A percentile compares a stretch with the other conserved stretches of the same genome.
Evolutionary conservation across 2,329 filamentous ascomycete genomes (phyloP).

Genomic region (Fusarium penzigii): DNA sequence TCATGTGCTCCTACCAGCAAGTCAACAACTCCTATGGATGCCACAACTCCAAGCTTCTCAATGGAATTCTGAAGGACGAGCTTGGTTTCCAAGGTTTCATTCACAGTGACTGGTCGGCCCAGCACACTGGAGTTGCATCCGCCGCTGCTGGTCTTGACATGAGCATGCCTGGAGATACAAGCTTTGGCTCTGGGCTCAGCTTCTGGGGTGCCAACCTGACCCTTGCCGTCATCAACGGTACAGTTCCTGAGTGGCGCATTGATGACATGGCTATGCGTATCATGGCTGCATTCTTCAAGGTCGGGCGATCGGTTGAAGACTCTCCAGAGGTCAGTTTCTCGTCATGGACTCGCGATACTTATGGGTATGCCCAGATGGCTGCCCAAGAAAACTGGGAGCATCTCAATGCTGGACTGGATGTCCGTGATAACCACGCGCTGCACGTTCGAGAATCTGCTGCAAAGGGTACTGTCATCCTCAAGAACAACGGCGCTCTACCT

Average conservation of each 20-base stretch:
- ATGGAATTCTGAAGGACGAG: slow-evolving; percentile 76
- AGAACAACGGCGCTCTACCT: slow-evolving; percentile 77
- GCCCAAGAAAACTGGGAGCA: slow-evolving; percentile 63
- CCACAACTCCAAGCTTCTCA: slow-evolving; percentile 76
- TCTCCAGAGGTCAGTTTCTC: slow-evolving; percentile 73
- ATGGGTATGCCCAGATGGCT: slow-evolving; percentile 65
- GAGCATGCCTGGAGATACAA: slow-evolving; percentile 84
- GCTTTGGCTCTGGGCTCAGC: slow-evolving; percentile 70
- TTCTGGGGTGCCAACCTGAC: slow-evolving; percentile 90
- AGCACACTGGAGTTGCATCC: slow-evolving; percentile 67
- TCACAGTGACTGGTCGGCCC: slow-evolving; percentile 78
- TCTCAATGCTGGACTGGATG: slow-evolving; percentile 82
- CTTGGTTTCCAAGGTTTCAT: slow-evolving; percentile 81
- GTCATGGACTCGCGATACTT: slow-evolving; percentile 81
- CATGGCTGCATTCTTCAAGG: slow-evolving; percentile 70
- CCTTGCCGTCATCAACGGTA: slow-evolving; percentile 84
- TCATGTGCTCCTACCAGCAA: slow-evolving; percentile 74
- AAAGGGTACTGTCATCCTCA: slow-evolving; percentile 83
- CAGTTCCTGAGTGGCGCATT: slow-evolving; percentile 80
- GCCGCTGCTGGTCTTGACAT: slow-evolving; percentile 78
- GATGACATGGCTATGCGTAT: slow-evolving; percentile 92
- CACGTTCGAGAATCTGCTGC: slow-evolving; percentile 77
- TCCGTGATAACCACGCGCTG: slow-evolving; percentile 71
- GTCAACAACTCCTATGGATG: slow-evolving; percentile 80
- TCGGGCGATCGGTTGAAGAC: slow-evolving; percentile 53